These are phyloP conservation scores for Citropsis articulata DNA, from an alignment of 345 rosid species.

Conservation along the genomic window DNA sequence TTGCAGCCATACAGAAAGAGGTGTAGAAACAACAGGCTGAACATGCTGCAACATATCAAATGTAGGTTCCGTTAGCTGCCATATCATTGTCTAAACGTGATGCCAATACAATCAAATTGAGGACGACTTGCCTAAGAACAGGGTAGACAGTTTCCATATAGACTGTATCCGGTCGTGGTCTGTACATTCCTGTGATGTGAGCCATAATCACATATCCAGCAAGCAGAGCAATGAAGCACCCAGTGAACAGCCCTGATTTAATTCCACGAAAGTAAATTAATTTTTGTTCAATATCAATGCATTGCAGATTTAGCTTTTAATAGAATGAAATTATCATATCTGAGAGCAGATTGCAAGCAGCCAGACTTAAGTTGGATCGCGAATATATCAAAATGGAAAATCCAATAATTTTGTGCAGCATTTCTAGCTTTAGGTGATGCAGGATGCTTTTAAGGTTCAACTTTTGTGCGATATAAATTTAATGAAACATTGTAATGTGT, in stretches of 20 bases:
- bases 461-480: constrained; percentile 8
- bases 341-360: not conserved
- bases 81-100: not conserved
- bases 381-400: not conserved
- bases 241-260: constrained; percentile 81
- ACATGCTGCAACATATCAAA: constrained; percentile 69
- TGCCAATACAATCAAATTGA: not conserved
- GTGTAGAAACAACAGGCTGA: constrained; percentile 82
- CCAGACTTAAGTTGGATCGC: not conserved
- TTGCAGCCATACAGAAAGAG: constrained; percentile 92
- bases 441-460: constrained; percentile 12
- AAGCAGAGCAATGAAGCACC: constrained; percentile 85
- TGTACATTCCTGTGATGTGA: constrained; percentile 81
- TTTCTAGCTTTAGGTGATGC: constrained; percentile 4
- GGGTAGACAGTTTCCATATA: constrained; percentile 98
- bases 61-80: constrained; percentile 14
- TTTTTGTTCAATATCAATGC: not conserved
- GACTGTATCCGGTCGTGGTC: constrained; percentile 54
- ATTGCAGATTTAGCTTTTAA: not conserved
- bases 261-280: constrained; percentile 12
- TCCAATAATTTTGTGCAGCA: not conserved
- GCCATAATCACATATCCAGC: constrained; percentile 88
- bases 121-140: constrained; percentile 72
- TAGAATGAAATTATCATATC: not conserved
- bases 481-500: constrained; percentile 11